Percentiles rank a stretch among this genome's conserved stretches.
phyloP scores from a whole-genome alignment of 2,329 filamentous ascomycete species.

The Aspergillus fructus region DNA sequence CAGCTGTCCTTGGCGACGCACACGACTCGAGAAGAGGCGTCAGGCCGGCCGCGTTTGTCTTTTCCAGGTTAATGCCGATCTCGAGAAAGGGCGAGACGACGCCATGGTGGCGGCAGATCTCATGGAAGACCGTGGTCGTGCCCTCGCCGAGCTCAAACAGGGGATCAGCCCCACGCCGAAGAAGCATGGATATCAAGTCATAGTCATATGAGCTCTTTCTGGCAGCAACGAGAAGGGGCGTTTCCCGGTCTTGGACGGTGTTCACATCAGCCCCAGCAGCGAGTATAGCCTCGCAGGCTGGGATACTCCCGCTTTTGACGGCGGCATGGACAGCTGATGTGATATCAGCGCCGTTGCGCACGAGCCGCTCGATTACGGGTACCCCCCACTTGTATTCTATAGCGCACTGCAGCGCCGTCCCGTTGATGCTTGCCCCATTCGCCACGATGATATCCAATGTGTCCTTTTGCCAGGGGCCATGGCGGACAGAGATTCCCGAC shows the following conservation, averaged over 20 bases:
- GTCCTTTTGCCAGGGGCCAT: background rate
- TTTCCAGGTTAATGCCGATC: background rate
- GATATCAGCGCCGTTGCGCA: background rate
- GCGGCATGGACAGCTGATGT: background rate
- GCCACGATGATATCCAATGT: background rate
- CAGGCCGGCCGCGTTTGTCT: background rate
- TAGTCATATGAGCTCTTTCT: background rate
- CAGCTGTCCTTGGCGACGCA: background rate
- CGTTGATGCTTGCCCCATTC: constrained; percentile 1
- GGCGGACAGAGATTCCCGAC: background rate
- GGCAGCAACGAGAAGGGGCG: background rate
- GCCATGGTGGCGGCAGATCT: constrained; percentile 1
- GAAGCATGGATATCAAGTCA: constrained; percentile 1
- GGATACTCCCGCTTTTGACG: background rate
- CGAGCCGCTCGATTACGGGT: background rate
- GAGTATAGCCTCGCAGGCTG: background rate
- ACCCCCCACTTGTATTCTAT: background rate
- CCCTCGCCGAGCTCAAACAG: background rate
- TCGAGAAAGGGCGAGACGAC: background rate
- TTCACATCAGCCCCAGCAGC: constrained; percentile 5
- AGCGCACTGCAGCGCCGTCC: background rate
- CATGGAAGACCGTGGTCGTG: background rate
- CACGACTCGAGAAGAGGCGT: constrained; percentile 7
- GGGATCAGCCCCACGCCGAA: constrained; percentile 5
- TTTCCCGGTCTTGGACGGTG: background rate